phyloP scores from a whole-genome alignment of 2,329 filamentous ascomycete genomes.

The Colletotrichum higginsianum region DNA sequence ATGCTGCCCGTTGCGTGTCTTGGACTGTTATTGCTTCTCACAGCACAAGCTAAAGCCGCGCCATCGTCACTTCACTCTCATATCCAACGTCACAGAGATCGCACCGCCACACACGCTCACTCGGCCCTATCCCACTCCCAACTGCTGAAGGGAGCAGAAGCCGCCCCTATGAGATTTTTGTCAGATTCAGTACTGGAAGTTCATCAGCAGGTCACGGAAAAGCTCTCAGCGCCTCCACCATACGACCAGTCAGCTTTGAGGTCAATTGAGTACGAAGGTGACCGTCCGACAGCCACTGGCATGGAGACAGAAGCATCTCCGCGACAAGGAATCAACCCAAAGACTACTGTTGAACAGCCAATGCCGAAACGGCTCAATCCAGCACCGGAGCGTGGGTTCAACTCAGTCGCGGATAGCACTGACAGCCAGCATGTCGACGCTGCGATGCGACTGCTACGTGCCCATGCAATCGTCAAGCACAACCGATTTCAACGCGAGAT shows the following conservation, averaged over 20 bases:
- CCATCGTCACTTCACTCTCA: slow-evolving; percentile 36
- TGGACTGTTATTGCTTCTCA: slow-evolving; percentile 32
- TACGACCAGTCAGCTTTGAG: background rate
- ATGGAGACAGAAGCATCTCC: background rate
- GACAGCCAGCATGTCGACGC: slow-evolving; percentile 30
- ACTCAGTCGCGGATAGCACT: slow-evolving; percentile 1
- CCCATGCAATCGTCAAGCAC: slow-evolving; percentile 24
- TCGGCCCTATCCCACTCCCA: slow-evolving; percentile 18
- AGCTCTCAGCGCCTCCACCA: slow-evolving; percentile 1
- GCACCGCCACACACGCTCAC: slow-evolving; percentile 34
- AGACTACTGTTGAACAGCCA: too few species aligned
- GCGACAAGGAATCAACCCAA: background rate
- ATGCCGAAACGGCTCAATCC: background rate
- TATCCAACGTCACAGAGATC: slow-evolving; percentile 36
- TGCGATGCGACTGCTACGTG: slow-evolving; percentile 24
- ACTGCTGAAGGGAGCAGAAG: slow-evolving; percentile 5
- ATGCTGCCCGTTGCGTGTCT: slow-evolving; percentile 33
- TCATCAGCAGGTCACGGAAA: slow-evolving; percentile 2
- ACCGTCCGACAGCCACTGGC: background rate
- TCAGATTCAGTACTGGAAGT: background rate
- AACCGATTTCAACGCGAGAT: slow-evolving; percentile 15
- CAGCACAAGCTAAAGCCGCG: slow-evolving; percentile 21
- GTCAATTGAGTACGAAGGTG: background rate
- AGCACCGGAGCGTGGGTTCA: slow-evolving; percentile 1
- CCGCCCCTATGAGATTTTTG: background rate